Evolutionary conservation across 805 yeast species (phyloP), one percentile per base, ranked within the genome.

Genomic region (Komagataella pastoris): DNA sequence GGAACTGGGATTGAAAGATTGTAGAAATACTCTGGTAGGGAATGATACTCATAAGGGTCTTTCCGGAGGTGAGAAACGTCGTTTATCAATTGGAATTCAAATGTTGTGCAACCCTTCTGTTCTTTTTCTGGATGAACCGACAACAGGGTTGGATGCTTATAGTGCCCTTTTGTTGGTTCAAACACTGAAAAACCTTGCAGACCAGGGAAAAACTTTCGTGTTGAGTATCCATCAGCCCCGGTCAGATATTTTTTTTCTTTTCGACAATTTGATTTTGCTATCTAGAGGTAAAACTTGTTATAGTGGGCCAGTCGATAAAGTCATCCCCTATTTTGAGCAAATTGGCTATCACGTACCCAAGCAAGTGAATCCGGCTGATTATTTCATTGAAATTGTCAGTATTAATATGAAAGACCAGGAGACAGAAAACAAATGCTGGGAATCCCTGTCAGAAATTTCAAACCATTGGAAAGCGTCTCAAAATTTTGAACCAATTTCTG

Each of bases 171-270:
- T 80, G 52, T 69, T 88, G 43, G 75, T 88, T 14, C 68, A 74
- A 47, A 78, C 87, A 0, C 71, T 88, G 51, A 76, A 79, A 56
- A 72, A 76, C 52, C 68, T 83, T 43, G 80, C 86, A 0, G 61
- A 61, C 47, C 64, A 67, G 12, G 90, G 91, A 0, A 77, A 88
- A 53, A 84, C 93, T 0, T 74, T 88, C 21, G 73, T 88, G 2
- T 68, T 86, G 64, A 82, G 89, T 50, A 83, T 88, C 46, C 96
- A 88, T 61, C 96, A 88, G 63, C 96, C 96, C 0, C 66, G 96
- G 45, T 77, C 84, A 0, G 95, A 88, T 62, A 85, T 88, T 48
- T 72, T 85, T 45, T 73, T 74, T 52, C 63, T 83, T 21, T 80
- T 88, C 53, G 95, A 88, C 61, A 72, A 77, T 49, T 67, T 88